Conservation (phyloP, 345 rosid genomes). For the Salix arbutifolia region DNA sequence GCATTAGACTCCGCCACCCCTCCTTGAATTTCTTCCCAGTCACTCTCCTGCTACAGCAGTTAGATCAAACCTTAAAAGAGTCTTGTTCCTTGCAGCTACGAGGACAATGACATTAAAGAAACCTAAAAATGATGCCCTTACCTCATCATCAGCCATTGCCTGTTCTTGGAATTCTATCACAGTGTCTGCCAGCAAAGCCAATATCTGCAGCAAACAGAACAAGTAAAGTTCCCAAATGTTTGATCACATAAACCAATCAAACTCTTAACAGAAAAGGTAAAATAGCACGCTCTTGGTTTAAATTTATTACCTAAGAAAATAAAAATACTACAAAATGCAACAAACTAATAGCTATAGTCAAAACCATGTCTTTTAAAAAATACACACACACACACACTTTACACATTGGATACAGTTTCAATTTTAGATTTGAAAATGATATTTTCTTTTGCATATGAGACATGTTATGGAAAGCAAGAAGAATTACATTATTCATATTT, state of each 20-base stretch:
- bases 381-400: background rate
- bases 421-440: background rate
- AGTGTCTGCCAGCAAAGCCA: conserved; percentile 70
- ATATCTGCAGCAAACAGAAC: conserved; percentile 45
- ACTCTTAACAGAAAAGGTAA: too few relatives aligned
- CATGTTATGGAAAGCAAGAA: background rate
- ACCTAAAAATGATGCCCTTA: conserved; percentile 18
- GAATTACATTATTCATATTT: too few relatives aligned
- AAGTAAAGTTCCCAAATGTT: background rate
- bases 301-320: background rate
- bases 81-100: background rate
- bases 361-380: too few relatives aligned
- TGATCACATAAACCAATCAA: background rate
- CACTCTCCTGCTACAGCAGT: conserved; percentile 49
- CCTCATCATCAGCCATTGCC: conserved; percentile 62
- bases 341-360: too few relatives aligned
- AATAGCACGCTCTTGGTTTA: background rate
- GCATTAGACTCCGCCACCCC: conserved; percentile 46
- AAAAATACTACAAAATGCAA: background rate
- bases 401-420: background rate
- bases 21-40: conserved; percentile 81
- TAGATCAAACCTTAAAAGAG: background rate
- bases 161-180: conserved; percentile 85
- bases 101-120: background rate
- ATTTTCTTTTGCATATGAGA: background rate